Conservation (phyloP, 257 asterid genomes). For the Gardenia jasminoides region DNA sequence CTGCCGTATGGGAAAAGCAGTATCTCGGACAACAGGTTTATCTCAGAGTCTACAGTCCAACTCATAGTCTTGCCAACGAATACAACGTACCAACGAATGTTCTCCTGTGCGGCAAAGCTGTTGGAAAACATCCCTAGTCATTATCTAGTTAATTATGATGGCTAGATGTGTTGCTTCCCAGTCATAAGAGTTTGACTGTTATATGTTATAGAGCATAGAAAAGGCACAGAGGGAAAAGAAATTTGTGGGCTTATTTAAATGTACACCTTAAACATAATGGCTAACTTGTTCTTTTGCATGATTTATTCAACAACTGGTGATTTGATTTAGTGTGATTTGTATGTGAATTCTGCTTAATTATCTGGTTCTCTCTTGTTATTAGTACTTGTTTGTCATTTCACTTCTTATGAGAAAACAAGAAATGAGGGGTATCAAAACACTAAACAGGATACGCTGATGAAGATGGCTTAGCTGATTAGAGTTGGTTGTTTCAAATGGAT, state of each 20-base stretch:
- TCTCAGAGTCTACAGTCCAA: slow-evolving; percentile 67
- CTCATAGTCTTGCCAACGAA: slow-evolving; percentile 56
- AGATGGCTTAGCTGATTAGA: too few species aligned
- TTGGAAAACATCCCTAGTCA: slow-evolving; percentile 45
- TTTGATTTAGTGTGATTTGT: background rate
- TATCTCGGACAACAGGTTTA: slow-evolving; percentile 91
- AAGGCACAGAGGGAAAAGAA: background rate
- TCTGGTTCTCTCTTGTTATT: background rate
- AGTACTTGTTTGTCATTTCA: background rate
- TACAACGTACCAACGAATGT: slow-evolving; percentile 69
- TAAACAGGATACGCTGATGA: too few species aligned
- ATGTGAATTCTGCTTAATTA: background rate
- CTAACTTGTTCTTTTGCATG: background rate
- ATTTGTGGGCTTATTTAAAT: slow-evolving; percentile 6
- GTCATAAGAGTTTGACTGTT: slow-evolving; percentile 74
- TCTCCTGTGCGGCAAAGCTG: slow-evolving; percentile 84
- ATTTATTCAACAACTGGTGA: background rate
- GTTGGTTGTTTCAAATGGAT: too few species aligned
- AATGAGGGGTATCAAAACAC: too few species aligned
- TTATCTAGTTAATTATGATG: background rate
- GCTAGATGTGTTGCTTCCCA: slow-evolving; percentile 10
- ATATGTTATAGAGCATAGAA: slow-evolving; percentile 4
- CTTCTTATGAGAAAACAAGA: background rate
- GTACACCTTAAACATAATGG: slow-evolving; percentile 1
- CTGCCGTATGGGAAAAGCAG: slow-evolving; percentile 89